phyloP scores from a whole-genome alignment of 805 yeast species.

The Brettanomyces nanus region DNA sequence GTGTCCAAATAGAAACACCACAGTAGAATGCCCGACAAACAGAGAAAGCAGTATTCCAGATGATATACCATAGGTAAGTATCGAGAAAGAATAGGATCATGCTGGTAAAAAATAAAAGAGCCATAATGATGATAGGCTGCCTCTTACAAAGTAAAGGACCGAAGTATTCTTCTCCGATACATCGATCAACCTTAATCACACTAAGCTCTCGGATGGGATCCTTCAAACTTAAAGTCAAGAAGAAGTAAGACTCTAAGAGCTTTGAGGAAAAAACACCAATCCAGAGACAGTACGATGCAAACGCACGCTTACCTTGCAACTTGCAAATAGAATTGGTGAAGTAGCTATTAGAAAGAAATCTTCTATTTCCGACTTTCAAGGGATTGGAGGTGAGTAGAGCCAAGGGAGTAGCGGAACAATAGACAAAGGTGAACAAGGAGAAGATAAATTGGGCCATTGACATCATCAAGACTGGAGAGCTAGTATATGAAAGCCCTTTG shows the following conservation, averaged over 20 bases:
- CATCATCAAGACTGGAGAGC: constrained; percentile 32
- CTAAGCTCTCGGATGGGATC: constrained; percentile 69
- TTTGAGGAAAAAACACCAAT: constrained; percentile 57
- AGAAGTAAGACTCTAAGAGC: constrained; percentile 70
- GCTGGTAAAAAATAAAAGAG: constrained; percentile 50
- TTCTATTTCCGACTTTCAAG: constrained; percentile 28
- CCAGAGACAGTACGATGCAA: constrained; percentile 68
- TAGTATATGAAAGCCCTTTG: constrained; percentile 26
- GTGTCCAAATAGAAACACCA: constrained; percentile 82
- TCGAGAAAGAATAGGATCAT: constrained; percentile 66
- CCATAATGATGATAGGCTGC: constrained; percentile 51
- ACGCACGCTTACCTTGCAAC: constrained; percentile 42
- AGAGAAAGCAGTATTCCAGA: constrained; percentile 70
- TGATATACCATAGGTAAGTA: constrained; percentile 79
- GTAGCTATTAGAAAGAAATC: constrained; percentile 40
- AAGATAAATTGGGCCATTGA: constrained; percentile 49
- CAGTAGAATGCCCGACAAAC: constrained; percentile 56
- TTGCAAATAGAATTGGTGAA: constrained; percentile 56
- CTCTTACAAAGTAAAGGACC: constrained; percentile 44
- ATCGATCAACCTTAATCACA: constrained; percentile 43
- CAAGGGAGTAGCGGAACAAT: constrained; percentile 56
- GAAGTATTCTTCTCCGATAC: constrained; percentile 53
- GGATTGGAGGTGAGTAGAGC: constrained; percentile 43
- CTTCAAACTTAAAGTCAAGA: constrained; percentile 59
- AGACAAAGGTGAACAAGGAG: constrained; percentile 44